Base-by-base conservation (phyloP, 177 flowering plant genomes). In the Tripterygium wilfordii region DNA sequence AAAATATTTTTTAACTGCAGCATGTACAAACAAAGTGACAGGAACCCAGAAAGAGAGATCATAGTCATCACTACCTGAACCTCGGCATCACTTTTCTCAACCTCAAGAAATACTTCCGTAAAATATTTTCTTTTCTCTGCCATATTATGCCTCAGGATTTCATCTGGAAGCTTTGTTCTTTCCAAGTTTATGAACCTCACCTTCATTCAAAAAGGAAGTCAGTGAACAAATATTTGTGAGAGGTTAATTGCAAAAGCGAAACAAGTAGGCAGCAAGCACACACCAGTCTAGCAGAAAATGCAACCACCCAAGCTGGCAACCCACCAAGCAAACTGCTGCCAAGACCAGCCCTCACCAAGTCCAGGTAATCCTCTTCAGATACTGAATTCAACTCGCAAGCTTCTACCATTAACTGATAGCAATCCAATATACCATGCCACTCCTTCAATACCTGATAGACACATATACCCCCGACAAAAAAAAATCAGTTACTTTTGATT, bases 251-350 rank as follows among this genome's bases (percentile, higher is more conserved):
- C 48, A 17, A 8, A 26, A 31, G 8, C 14, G 45, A 49, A n/a
- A n/a, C n/a, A n/a, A n/a, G n/a, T n/a, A 36, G 25, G 27, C 25
- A 50, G 36, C n/a, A 60, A 37, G 36, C 26, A 45, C 71, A 41
- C 68, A 94, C 99, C 82, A 94, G 58, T 8, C 86, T 85, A 63
- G 99, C 99, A 10, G 97, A 67, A 70, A 89, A 94, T 38, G 99
- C 96, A 59, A 94, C 65, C 39, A 94, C 66, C 99, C 99, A 94
- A 67, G 79, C 87, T 51, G 99, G 99, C 64, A 94, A 67, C 30
- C 95, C 99, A 43, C 75, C 81, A 51, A 94, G 96, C 76, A 94
- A 80, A 63, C 99, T 89, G 45, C 81, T 76, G 43, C 99, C 96
- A 45, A 94, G 63, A 31, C 96, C 96, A 58, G 99, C 99, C 63